Evolutionary conservation across 108 stramenopile genomes (phyloP).

Genomic region (Cylindrotheca closterium): DNA sequence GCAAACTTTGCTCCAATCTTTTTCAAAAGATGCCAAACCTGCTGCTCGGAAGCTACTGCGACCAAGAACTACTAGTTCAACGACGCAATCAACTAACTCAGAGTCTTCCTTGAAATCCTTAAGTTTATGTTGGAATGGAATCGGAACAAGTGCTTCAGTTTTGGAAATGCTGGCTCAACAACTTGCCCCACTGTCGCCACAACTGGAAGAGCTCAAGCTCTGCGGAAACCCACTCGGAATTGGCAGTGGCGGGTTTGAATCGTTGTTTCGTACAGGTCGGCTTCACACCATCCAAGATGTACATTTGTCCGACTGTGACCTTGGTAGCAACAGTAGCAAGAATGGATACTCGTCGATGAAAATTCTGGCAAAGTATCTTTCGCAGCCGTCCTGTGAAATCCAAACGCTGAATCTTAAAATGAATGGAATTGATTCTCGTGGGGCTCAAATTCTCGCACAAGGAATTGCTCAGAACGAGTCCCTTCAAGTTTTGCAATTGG

Average conservation of each 20-base stretch:
- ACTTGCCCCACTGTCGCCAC: neutral
- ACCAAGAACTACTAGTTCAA: no score
- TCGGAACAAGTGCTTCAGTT: neutral
- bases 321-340: no score
- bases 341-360: no score
- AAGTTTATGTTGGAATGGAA: conserved; percentile 8
- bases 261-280: neutral
- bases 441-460: neutral
- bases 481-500: neutral
- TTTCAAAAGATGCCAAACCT: neutral
- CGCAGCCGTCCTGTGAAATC: no score
- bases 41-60: no score
- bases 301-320: conserved; percentile 11
- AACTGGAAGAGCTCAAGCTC: neutral
- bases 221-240: conserved; percentile 12
- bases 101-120: neutral
- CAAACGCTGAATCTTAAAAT: neutral
- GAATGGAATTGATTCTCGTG: conserved; percentile 9
- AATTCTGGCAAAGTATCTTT: no score
- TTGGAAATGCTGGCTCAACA: no score
- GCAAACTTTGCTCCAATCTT: neutral
- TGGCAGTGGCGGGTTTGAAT: neutral
- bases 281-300: neutral
- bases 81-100: no score
- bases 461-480: neutral